Percentiles rank a stretch among this genome's conserved stretches.
These are phyloP conservation scores for Dacryopinax primogenitus DNA, from an alignment of 768 basidiomycete genomes.

Conservation along the genomic window DNA sequence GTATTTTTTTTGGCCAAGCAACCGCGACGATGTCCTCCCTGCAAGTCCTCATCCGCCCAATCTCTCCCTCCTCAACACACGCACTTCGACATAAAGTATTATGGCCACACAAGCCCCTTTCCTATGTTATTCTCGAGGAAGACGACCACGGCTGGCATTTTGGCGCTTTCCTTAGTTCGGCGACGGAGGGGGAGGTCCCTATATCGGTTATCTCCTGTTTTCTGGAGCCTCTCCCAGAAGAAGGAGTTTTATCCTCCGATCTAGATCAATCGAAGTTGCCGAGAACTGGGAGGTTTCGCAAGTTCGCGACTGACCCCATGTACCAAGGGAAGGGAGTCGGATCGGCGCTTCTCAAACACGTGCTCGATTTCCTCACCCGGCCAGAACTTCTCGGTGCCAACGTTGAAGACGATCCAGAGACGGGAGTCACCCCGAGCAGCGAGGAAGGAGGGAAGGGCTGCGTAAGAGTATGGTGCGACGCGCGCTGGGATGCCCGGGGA, in stretches of 20 bases:
- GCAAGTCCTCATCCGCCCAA: not conserved
- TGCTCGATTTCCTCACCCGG: slow-evolving; percentile 20
- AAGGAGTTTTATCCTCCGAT: not conserved
- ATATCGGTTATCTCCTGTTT: not conserved
- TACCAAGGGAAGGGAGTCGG: slow-evolving; percentile 45
- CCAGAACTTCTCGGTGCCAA: not conserved
- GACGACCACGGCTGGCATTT: not conserved
- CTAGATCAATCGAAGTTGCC: not conserved
- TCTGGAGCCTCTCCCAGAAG: not conserved
- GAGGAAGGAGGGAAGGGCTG: slow-evolving; percentile 30
- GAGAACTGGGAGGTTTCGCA: slow-evolving; percentile 34
- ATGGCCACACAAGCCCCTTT: not conserved
- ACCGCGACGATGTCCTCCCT: too few relatives aligned
- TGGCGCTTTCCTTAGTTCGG: not conserved
- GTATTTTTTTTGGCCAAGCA: too few relatives aligned
- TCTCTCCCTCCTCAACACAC: not conserved
- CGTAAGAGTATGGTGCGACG: slow-evolving; percentile 43
- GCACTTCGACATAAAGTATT: not conserved
- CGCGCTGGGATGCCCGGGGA: slow-evolving; percentile 31
- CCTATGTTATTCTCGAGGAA: not conserved
- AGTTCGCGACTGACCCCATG: slow-evolving; percentile 45
- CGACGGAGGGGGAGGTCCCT: not conserved
- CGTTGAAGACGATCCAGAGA: too few relatives aligned
- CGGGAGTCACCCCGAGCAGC: too few relatives aligned
- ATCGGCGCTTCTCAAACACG: slow-evolving; percentile 35